phyloP scores from a whole-genome alignment of 768 basidiomycete species.

The Pleurotus djamor region DNA sequence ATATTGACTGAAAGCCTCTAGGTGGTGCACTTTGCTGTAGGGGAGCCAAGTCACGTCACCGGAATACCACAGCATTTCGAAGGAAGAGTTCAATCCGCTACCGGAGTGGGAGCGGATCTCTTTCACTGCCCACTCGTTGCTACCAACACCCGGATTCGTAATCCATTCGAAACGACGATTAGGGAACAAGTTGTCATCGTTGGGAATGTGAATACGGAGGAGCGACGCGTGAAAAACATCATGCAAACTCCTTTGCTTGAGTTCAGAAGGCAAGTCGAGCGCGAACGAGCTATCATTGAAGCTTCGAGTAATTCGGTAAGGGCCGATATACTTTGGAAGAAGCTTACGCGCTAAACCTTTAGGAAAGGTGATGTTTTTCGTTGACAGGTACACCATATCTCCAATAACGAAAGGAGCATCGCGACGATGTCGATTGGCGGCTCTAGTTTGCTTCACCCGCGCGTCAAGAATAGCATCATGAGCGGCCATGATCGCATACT shows the following conservation, averaged over 20 bases:
- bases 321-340: conserved; percentile 23
- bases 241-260: conserved; percentile 17
- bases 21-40: too few relatives aligned
- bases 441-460: conserved; percentile 9
- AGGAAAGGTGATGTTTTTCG: conserved; percentile 19
- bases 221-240: conserved; percentile 30
- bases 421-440: conserved; percentile 5
- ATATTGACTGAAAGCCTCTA: too few relatives aligned
- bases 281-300: conserved; percentile 7
- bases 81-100: too few relatives aligned
- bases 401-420: conserved; percentile 1
- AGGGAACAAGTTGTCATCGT: conserved; percentile 28
- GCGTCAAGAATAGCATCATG: conserved; percentile 23
- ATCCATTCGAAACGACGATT: conserved; percentile 15
- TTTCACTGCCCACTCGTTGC: too few relatives aligned
- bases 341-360: conserved; percentile 27
- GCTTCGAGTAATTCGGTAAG: conserved; percentile 14
- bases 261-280: conserved; percentile 9
- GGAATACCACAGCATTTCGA: too few relatives aligned
- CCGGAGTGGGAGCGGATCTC: too few relatives aligned
- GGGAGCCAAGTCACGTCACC: too few relatives aligned
- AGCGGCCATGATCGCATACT: conserved; percentile 18
- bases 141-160: conserved; percentile 7
- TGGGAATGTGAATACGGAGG: conserved; percentile 20
- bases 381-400: conserved; percentile 17